phyloP scores from a whole-genome alignment of 768 basidiomycete species.

The Arthromyces matolae region DNA sequence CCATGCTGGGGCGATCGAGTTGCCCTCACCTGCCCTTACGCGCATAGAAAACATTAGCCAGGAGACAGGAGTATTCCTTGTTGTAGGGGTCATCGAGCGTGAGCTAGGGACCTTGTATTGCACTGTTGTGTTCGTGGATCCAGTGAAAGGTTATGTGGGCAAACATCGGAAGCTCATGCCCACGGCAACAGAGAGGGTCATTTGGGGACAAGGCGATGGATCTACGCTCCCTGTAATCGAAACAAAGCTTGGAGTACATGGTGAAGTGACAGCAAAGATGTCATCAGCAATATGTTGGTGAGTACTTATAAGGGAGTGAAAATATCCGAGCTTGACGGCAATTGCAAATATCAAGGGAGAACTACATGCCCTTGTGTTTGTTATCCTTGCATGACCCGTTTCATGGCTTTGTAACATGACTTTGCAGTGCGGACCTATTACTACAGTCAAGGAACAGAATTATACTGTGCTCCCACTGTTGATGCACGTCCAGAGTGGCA shows the following conservation, averaged over 20 bases:
- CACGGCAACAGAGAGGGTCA: slow-evolving; percentile 54
- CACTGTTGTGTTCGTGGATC: slow-evolving; percentile 54
- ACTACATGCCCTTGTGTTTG: slow-evolving; percentile 51
- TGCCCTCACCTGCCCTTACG: slow-evolving; percentile 48
- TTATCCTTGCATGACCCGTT: neutral
- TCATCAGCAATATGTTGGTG: slow-evolving; percentile 60
- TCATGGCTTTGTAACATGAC: no score
- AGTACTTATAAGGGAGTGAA: slow-evolving; percentile 13
- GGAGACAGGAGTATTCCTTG: slow-evolving; percentile 49
- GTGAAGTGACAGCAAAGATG: slow-evolving; percentile 38
- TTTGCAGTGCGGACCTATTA: slow-evolving; percentile 53
- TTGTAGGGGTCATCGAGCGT: slow-evolving; percentile 58
- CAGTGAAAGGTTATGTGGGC: slow-evolving; percentile 46
- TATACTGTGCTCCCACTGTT: slow-evolving; percentile 67
- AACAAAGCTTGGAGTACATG: slow-evolving; percentile 30
- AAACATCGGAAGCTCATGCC: slow-evolving; percentile 66
- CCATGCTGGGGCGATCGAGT: slow-evolving; percentile 48
- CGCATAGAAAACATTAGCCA: slow-evolving; percentile 47
- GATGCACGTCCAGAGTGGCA: slow-evolving; percentile 57
- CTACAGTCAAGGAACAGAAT: slow-evolving; percentile 54
- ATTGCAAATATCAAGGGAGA: slow-evolving; percentile 59
- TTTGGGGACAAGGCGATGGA: slow-evolving; percentile 62
- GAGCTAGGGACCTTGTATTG: slow-evolving; percentile 62
- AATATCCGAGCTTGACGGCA: neutral
- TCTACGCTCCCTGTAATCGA: slow-evolving; percentile 48